Evolutionary conservation across 257 asterid genomes (phyloP), one percentile per base, ranked within the genome.

Genomic region (Nicotiana sylvestris): DNA sequence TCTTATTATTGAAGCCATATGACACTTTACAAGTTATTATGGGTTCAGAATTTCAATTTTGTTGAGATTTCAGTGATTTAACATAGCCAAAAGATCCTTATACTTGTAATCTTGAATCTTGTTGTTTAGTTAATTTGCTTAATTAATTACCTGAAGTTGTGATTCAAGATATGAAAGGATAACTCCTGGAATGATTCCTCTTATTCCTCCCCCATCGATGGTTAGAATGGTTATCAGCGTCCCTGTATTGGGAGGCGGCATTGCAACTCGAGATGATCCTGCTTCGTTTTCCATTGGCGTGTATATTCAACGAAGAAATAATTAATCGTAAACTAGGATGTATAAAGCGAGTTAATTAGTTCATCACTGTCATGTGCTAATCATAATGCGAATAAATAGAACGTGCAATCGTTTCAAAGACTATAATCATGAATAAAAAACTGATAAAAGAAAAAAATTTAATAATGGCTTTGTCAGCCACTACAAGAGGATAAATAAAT

Each of bases 121-220:
- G 2, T 64, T 9, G 5, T 12, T 66, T 27, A 27, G 2, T 65
- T 12, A 66, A 18, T 57, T 17, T 57, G 3, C 9, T 13, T n/a
- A 30, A 6, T 74, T 80, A 92, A 6, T 74, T 80, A 92, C 97
- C 97, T 91, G 94, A 62, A 92, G 90, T 35, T 87, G 87, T 21
- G 90, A 82, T 84, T 91, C 94, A 9, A 91, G 83, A 82, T 77
- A 87, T 32, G 85, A 84, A 61, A 91, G 89, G 18, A 91, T 86
- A 27, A 87, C 82, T 9, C 84, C 90, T 1, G 92, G 95, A 67
- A 91, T 87, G 81, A 91, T 91, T 85, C 93, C 95, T 83, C 91
- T 83, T 17, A 89, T 65, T 12, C 95, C 93, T 46, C 95, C 94
- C 51, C 94, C 94, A 82, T 91, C 94, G 10, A 91, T 89, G 9